Evolutionary conservation across 179 eudicot genomes (phyloP).

Genomic region (Spergularia azorica): DNA sequence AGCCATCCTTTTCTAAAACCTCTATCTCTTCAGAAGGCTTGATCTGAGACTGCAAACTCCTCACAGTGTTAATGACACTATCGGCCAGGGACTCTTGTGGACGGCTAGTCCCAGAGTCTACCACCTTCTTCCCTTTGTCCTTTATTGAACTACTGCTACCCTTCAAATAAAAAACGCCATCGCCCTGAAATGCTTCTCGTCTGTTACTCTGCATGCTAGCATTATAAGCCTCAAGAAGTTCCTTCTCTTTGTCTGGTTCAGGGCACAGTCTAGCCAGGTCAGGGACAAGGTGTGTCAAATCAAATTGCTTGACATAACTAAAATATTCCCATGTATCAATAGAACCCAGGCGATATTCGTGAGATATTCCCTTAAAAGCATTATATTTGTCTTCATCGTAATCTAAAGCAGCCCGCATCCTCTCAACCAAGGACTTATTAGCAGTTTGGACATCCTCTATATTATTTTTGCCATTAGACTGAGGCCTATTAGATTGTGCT

Average conservation of each 20-base stretch:
- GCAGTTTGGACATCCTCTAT: constrained; percentile 71
- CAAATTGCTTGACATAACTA: constrained; percentile 67
- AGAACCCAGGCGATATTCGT: constrained; percentile 74
- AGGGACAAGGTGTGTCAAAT: constrained; percentile 78
- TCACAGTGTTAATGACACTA: constrained; percentile 58
- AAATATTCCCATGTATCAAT: constrained; percentile 70
- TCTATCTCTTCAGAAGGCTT: constrained; percentile 64
- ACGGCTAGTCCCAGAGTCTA: constrained; percentile 34
- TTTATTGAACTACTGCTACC: constrained; percentile 46
- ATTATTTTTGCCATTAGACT: constrained; percentile 41
- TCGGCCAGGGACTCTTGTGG: constrained; percentile 56
- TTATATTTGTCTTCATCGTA: constrained; percentile 67
- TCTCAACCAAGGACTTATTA: constrained; percentile 90
- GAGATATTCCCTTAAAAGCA: constrained; percentile 75
- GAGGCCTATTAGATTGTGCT: constrained; percentile 42
- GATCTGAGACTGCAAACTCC: constrained; percentile 64
- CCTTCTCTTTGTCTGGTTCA: constrained; percentile 70
- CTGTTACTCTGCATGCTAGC: constrained; percentile 35
- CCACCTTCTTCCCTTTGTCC: constrained; percentile 59
- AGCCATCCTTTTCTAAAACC: constrained; percentile 78
- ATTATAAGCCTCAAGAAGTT: constrained; percentile 61
- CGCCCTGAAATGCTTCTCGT: constrained; percentile 45
- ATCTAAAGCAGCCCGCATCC: constrained; percentile 68
- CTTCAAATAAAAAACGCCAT: constrained; percentile 30
- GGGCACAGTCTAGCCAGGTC: constrained; percentile 86